Percentiles rank a stretch among this genome's conserved stretches.
These are phyloP conservation scores for Chytriomyces hyalinus DNA, from an alignment of 192 early-diverging fungal genomes.

Conservation along the genomic window DNA sequence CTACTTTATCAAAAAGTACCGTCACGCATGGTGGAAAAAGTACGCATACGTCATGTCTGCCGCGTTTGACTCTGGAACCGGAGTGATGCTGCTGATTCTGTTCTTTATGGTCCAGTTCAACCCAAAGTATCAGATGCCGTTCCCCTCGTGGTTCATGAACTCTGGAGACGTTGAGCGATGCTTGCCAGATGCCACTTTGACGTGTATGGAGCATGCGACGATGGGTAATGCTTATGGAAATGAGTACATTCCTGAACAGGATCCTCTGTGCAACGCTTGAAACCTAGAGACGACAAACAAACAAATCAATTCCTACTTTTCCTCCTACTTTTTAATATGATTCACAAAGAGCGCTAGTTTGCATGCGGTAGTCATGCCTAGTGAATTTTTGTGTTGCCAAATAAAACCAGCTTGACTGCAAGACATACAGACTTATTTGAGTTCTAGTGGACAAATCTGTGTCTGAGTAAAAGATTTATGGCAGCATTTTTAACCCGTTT, in stretches of 20 bases:
- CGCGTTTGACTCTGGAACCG: slow-evolving; percentile 64
- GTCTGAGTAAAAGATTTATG: too few relatives aligned
- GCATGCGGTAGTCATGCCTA: too few relatives aligned
- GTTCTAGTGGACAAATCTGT: too few relatives aligned
- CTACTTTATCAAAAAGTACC: slow-evolving; percentile 41
- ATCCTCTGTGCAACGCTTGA: too few relatives aligned
- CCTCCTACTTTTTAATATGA: too few relatives aligned
- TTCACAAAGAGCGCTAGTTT: too few relatives aligned
- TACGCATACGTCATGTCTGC: slow-evolving; percentile 74
- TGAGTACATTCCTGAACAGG: not conserved
- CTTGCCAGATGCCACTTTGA: slow-evolving; percentile 2
- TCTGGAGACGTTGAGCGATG: slow-evolving; percentile 14
- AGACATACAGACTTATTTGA: too few relatives aligned
- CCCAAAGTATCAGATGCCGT: not conserved
- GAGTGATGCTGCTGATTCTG: slow-evolving; percentile 29
- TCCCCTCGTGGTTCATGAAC: slow-evolving; percentile 14
- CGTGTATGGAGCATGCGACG: not conserved
- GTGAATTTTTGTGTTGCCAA: too few relatives aligned
- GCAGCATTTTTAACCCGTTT: too few relatives aligned
- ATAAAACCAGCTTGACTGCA: too few relatives aligned
- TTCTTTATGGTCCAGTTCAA: slow-evolving; percentile 7
- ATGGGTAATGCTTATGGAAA: not conserved
- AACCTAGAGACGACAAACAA: too few relatives aligned
- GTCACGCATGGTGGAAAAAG: slow-evolving; percentile 60
- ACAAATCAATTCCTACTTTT: too few relatives aligned